Base-by-base conservation (phyloP, 1,139 yeast genomes). In the Suhomyces choctaworum region DNA sequence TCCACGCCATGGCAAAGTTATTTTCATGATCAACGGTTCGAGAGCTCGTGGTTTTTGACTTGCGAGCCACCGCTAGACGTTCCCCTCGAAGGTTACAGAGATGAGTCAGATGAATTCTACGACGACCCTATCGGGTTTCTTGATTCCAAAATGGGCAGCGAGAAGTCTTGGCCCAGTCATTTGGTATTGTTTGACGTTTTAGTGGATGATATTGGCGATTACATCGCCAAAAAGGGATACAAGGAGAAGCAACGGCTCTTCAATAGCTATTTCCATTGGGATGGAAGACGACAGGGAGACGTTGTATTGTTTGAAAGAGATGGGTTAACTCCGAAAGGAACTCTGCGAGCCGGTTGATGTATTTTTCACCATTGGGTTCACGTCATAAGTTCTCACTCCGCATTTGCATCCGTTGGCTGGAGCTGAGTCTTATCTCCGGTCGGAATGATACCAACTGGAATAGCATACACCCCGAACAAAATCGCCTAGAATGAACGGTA, bases 1-100 rank as follows among this genome's bases (percentile, higher is more conserved):
- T 90, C 97, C 0, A 90, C 97, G 0, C 98, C 98, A 3, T 87
- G 95, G 83, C 96, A 88, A 52, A 78, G 95, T 23, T 80, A 84
- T 51, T 60, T 94, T 27, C 96, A 89, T 51, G 62, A 84, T 16
- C 58, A 64, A 6, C 72, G 70, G 12, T 57, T 77, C 4, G 55
- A 60, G 4, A 59, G 39, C 1, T 45, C 66, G 1, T 86, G 96
- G 96, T 82, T 83, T 41, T 65, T 94, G 25, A 80, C 96, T 0
- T 94, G 99, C 56, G 95, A 88, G 44, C 99, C 98, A 0, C 98
- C 98, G 1, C 59, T 87, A 13, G 73, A 69, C 43, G 47, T 69
- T 8, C 44, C 60, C 33, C 41, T 82, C 4, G 51, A 48, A 0
- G 37, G 44, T 0, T 94, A 92, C 52, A 66, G 77, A 56, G 98